These are phyloP conservation scores for Myxozyma sirexii DNA, from an alignment of 805 yeast species.

Conservation along the genomic window DNA sequence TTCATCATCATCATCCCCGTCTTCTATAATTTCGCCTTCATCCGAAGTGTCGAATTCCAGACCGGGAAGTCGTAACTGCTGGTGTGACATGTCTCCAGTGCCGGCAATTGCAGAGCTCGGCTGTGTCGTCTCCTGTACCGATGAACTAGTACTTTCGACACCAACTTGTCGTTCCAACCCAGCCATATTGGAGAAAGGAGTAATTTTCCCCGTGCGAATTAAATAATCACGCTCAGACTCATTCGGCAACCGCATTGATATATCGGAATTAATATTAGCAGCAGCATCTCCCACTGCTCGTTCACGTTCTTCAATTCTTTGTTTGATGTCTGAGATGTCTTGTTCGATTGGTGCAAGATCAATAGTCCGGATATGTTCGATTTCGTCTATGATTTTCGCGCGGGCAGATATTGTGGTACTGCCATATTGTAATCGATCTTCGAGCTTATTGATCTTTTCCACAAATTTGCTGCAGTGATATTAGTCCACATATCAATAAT, in stretches of 20 bases:
- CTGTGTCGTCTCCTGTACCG: not conserved
- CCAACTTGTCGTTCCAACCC: conserved; percentile 54
- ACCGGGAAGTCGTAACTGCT: conserved; percentile 32
- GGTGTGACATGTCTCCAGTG: conserved; percentile 20
- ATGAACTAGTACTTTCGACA: conserved; percentile 22
- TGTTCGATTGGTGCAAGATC: conserved; percentile 57
- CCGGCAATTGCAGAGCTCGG: conserved; percentile 7
- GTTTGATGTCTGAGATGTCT: conserved; percentile 67
- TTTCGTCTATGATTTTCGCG: conserved; percentile 56
- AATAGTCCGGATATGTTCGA: conserved; percentile 49
- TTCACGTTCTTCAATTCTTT: conserved; percentile 47
- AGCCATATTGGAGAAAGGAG: conserved; percentile 81
- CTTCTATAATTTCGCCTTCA: conserved; percentile 38
- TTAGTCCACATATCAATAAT: not conserved
- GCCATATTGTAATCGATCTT: conserved; percentile 53
- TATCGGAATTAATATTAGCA: conserved; percentile 17
- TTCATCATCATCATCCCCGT: conserved; percentile 36
- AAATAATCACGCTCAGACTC: conserved; percentile 80
- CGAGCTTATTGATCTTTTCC: conserved; percentile 51
- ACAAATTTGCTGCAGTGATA: conserved; percentile 43
- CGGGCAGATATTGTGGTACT: conserved; percentile 67
- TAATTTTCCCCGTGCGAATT: conserved; percentile 86
- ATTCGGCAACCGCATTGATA: conserved; percentile 53
- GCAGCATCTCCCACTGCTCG: conserved; percentile 21
- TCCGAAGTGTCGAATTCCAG: conserved; percentile 33